Conservation (phyloP, 495 filamentous ascomycete species). For the Mytilinidion resinicola region DNA sequence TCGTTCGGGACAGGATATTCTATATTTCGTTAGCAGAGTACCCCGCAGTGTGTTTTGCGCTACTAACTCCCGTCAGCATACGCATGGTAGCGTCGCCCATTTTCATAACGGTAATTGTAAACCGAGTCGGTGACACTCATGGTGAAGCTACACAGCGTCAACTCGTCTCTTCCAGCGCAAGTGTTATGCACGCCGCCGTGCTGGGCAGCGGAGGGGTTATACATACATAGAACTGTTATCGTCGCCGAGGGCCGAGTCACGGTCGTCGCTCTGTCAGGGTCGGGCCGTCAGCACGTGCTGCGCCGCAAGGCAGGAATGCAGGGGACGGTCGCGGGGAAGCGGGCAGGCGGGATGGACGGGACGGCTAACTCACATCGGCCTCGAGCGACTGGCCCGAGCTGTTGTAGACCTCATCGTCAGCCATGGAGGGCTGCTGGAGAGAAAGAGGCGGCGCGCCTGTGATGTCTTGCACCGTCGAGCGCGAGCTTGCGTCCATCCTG, state of each 20-base stretch:
- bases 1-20: conserved; percentile 55
- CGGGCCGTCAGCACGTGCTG: conserved; percentile 7
- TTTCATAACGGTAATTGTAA: conserved; percentile 35
- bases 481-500: too few species aligned
- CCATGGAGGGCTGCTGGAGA: neutral
- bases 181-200: too few species aligned
- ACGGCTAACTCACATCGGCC: conserved; percentile 12
- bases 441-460: neutral
- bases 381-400: conserved; percentile 19
- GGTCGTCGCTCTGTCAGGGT: conserved; percentile 22
- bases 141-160: conserved; percentile 6
- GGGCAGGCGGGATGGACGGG: neutral
- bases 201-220: too few species aligned
- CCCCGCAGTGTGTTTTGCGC: neutral
- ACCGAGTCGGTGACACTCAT: conserved; percentile 19
- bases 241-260: conserved; percentile 21
- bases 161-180: too few species aligned
- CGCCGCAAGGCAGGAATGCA: neutral
- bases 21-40: conserved; percentile 23
- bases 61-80: conserved; percentile 52
- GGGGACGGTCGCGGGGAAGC: neutral
- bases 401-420: neutral
- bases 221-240: conserved; percentile 18
- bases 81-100: conserved; percentile 52
- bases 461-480: neutral